Percentiles rank a stretch among this genome's conserved stretches.
These are phyloP conservation scores for Termitomyces sp. DNA, from an alignment of 768 basidiomycete genomes.

Conservation along the genomic window DNA sequence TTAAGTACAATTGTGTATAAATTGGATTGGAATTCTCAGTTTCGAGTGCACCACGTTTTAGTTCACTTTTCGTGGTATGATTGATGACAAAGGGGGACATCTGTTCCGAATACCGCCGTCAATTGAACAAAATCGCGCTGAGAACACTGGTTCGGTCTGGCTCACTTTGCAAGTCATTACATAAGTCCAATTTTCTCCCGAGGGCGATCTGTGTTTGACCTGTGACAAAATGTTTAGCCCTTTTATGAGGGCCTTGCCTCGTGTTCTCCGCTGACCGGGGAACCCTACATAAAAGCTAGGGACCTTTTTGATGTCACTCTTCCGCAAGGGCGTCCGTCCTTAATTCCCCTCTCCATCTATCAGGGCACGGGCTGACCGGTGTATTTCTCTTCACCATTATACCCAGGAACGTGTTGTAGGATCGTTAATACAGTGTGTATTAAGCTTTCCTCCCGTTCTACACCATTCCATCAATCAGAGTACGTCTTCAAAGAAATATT, in stretches of 20 bases:
- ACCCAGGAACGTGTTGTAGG: slow-evolving; percentile 14
- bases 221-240: not conserved
- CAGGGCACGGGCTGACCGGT: slow-evolving; percentile 10
- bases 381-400: slow-evolving; percentile 14
- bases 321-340: slow-evolving; percentile 32
- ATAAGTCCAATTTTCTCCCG: not conserved
- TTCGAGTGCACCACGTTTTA: too few species aligned
- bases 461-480: slow-evolving; percentile 3
- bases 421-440: slow-evolving; percentile 11
- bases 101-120: not conserved
- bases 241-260: slow-evolving; percentile 24
- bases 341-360: slow-evolving; percentile 10
- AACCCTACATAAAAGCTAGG: slow-evolving; percentile 25
- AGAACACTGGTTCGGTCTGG: slow-evolving; percentile 19
- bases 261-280: slow-evolving; percentile 19
- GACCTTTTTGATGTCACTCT: slow-evolving; percentile 23
- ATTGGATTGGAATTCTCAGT: too few species aligned
- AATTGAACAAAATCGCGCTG: slow-evolving; percentile 19
- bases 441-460: slow-evolving; percentile 1
- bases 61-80: too few species aligned
- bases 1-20: too few species aligned
- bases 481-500: not conserved
- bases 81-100: not conserved
- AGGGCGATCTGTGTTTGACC: not conserved
- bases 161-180: too few species aligned